A percentile compares a stretch with the other conserved stretches of the same genome.
Conservation (phyloP, 768 basidiomycete genomes). For the Sistotremastrum suecicum region DNA sequence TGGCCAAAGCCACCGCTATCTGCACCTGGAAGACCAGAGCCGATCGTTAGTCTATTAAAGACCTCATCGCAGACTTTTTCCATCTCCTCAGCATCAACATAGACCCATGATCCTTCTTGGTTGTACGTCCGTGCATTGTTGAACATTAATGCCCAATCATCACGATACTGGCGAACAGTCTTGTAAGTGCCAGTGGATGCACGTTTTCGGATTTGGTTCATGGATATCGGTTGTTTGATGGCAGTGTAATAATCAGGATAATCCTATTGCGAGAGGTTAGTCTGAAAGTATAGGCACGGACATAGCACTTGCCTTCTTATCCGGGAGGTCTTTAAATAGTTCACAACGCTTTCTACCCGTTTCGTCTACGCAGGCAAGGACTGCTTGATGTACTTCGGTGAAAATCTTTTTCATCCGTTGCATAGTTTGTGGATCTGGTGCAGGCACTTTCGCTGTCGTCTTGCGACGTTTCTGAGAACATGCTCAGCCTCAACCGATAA, state of each 20-base stretch:
- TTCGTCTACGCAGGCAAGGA: constrained; percentile 55
- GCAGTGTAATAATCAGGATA: constrained; percentile 90
- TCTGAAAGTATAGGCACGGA: constrained; percentile 2
- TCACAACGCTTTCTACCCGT: constrained; percentile 72
- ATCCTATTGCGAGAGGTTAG: constrained; percentile 30
- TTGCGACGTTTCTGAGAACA: constrained; percentile 69
- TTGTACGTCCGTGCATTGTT: constrained; percentile 90
- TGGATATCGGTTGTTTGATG: constrained; percentile 77
- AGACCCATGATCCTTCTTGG: constrained; percentile 90
- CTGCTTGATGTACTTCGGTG: constrained; percentile 60
- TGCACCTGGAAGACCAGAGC: constrained; percentile 66
- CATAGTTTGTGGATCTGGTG: constrained; percentile 38
- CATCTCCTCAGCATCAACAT: constrained; percentile 88
- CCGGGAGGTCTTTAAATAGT: constrained; percentile 78
- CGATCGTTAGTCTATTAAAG: constrained; percentile 48
- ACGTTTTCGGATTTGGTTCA: constrained; percentile 76
- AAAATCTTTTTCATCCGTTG: constrained; percentile 68
- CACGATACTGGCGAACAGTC: constrained; percentile 51
- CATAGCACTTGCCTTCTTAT: constrained; percentile 39
- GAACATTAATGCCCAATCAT: constrained; percentile 87
- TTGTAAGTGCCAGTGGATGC: constrained; percentile 55
- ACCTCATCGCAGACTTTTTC: constrained; percentile 72
- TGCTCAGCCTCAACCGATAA: constrained; percentile 2
- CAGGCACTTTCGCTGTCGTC: constrained; percentile 44
- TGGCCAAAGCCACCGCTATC: constrained; percentile 21